Conservation (phyloP, 106 monocot species). For the Acorus gramineus region DNA sequence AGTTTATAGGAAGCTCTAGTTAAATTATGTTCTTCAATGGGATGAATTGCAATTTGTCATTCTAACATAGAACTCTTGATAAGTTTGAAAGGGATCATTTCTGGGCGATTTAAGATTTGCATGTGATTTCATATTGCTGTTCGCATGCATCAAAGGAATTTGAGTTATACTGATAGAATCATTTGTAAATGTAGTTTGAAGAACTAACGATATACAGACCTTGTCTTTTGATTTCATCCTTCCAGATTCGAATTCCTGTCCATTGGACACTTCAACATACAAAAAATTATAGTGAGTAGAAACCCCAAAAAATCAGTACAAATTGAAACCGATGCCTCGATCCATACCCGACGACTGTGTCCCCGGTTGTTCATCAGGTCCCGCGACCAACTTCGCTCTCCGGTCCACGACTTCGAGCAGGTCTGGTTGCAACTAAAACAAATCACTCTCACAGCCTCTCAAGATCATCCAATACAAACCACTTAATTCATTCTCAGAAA, state of each 20-base stretch:
- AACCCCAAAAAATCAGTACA: background rate
- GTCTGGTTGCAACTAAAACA: conserved; percentile 26
- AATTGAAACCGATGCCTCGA: conserved; percentile 1
- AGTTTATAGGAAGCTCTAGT: no score
- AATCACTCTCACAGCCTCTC: no score
- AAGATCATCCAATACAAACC: no score
- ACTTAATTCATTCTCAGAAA: no score
- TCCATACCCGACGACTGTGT: conserved; percentile 57
- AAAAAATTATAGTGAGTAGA: background rate
- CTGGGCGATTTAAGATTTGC: no score
- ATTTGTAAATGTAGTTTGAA: background rate
- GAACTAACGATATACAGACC: conserved; percentile 17
- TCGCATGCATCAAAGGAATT: no score
- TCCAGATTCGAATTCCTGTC: conserved; percentile 35
- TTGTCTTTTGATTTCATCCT: conserved; percentile 43
- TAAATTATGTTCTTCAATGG: no score
- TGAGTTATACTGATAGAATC: background rate
- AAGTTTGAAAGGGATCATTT: no score
- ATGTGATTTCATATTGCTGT: no score
- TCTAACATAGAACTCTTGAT: no score
- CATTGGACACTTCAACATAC: conserved; percentile 29
- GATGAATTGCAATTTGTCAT: no score
- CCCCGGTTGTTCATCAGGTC: conserved; percentile 60
- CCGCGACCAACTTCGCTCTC: conserved; percentile 85
- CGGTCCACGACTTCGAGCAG: conserved; percentile 92